phyloP scores from a whole-genome alignment of 257 asterid genomes.

The Fraxinus quadrangulata region DNA sequence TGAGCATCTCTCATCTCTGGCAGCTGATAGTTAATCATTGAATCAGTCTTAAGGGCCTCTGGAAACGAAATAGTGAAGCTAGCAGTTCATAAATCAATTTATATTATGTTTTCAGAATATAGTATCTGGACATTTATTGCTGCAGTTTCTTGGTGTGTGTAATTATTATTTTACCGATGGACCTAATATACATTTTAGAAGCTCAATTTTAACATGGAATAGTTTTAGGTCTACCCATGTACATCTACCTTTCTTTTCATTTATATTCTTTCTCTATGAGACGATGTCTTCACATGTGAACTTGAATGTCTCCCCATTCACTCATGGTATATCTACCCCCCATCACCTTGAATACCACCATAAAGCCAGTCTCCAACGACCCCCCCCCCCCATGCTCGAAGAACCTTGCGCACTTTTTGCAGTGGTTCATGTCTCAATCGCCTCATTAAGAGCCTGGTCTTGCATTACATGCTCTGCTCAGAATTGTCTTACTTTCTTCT shows the following conservation, averaged over 20 bases:
- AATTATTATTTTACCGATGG: conserved; percentile 4
- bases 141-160: conserved; percentile 14
- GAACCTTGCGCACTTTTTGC: neutral
- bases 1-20: neutral
- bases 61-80: conserved; percentile 18
- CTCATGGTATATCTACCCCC: neutral
- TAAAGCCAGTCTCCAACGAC: neutral
- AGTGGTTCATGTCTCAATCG: neutral
- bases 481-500: neutral
- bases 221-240: neutral
- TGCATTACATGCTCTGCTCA: neutral
- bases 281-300: neutral
- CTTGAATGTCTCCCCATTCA: neutral
- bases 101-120: neutral
- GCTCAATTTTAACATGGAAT: neutral
- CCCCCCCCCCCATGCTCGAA: neutral
- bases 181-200: neutral
- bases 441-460: neutral
- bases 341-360: neutral
- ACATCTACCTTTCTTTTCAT: neutral
- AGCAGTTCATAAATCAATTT: conserved; percentile 4
- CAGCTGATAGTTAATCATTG: neutral
- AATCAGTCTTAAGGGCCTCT: neutral
- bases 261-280: neutral
- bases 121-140: conserved; percentile 23